These are phyloP conservation scores for Eremothecium sinecaudum DNA, from an alignment of 1,139 yeast species.

Conservation along the genomic window DNA sequence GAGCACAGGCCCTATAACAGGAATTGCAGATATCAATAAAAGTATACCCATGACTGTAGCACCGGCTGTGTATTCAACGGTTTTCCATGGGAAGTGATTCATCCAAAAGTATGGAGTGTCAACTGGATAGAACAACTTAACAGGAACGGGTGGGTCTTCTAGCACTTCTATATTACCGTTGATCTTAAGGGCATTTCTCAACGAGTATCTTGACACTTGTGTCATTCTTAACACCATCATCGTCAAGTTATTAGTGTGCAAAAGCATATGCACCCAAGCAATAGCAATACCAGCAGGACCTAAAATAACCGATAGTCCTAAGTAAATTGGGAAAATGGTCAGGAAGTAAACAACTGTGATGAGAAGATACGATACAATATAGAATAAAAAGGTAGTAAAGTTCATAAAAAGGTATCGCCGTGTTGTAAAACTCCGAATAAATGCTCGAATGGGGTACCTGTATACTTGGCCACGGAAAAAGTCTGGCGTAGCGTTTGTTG, in stretches of 20 bases:
- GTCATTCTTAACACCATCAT: slow-evolving; percentile 27
- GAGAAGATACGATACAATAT: slow-evolving; percentile 16
- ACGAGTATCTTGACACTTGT: slow-evolving; percentile 17
- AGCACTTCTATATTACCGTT: slow-evolving; percentile 12
- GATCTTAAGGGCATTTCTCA: slow-evolving; percentile 12
- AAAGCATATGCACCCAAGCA: slow-evolving; percentile 24
- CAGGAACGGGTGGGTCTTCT: slow-evolving; percentile 11
- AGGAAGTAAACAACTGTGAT: slow-evolving; percentile 23
- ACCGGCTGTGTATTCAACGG: slow-evolving; percentile 17
- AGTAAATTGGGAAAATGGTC: slow-evolving; percentile 27
- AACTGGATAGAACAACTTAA: slow-evolving; percentile 24
- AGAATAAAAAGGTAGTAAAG: slow-evolving; percentile 13
- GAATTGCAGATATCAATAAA: slow-evolving; percentile 21
- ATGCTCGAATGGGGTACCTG: slow-evolving; percentile 23
- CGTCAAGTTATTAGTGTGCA: slow-evolving; percentile 26
- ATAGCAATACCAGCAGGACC: slow-evolving; percentile 27
- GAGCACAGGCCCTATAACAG: slow-evolving; percentile 25
- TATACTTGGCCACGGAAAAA: slow-evolving; percentile 19
- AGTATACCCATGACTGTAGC: slow-evolving; percentile 8
- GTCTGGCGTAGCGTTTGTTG: slow-evolving; percentile 20
- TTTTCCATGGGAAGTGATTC: slow-evolving; percentile 23
- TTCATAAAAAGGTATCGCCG: slow-evolving; percentile 14
- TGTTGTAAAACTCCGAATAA: slow-evolving; percentile 13
- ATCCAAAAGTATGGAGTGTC: slow-evolving; percentile 24
- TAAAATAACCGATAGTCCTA: slow-evolving; percentile 22